Base-by-base conservation (phyloP, 2,329 filamentous ascomycete species). In the Xylaria sp. region DNA sequence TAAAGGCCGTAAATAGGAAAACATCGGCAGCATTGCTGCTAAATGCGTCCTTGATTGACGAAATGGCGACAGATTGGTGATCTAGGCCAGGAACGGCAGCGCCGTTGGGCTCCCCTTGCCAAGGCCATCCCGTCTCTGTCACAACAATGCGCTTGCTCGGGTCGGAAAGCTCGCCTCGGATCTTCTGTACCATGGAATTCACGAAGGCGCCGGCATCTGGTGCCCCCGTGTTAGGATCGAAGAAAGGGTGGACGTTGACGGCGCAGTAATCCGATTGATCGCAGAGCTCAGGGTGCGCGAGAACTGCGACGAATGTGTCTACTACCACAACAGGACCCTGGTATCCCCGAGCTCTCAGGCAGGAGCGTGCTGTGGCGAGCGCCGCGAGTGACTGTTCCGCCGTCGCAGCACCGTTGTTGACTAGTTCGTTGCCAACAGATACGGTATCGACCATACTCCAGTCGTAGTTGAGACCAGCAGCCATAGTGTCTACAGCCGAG, bases 101-200 rank as follows among this genome's bases (percentile, higher is more conserved):
- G 1, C 88, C 88, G 77, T 96, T 94, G 61, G 84, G 68, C 12
- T 82, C 73, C 19, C 93, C 93, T 72, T 87, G 79, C 78, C 87
- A 89, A 50, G 93, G 93, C 93, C 93, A 97, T 59, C 94, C 94
- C 2, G 91, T 90, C 83, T 97, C 94, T 1, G 92, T 93, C 72
- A 97, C 89, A 45, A 95, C 83, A 36, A 92, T 85, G 54, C 85
- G 84, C 79, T 93, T 91, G 71, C 72, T 77, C 34, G 75, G 68
- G 67, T 82, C 75, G 3, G 81, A 74, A 12, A 87, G 76, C 69
- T 80, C 81, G 53, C 78, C 77, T 68, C 79, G 79, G 47, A 88
- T 79, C 30, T 77, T 78, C 11, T 75, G 69, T 32, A 88, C 85
- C 70, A 90, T 88, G 30, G 83, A 82, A 47, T 83, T 79, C 47